These are phyloP conservation scores for Monosporozyma unispora DNA, from an alignment of 805 yeast species.

Conservation along the genomic window DNA sequence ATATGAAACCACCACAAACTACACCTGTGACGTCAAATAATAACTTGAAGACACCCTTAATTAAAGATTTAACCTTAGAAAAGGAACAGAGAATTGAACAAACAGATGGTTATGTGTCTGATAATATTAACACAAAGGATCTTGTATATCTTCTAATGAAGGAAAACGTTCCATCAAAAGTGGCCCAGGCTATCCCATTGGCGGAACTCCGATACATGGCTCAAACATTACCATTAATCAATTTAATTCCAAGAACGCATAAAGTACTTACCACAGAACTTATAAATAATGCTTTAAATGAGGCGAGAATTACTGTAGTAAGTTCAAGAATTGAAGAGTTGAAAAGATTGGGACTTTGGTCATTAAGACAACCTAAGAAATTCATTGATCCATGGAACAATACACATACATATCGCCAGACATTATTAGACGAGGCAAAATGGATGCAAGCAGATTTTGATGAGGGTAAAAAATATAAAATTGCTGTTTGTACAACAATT, in stretches of 20 bases:
- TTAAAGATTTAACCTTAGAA: constrained; percentile 6
- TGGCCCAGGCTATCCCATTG: constrained; percentile 54
- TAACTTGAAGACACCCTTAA: constrained; percentile 4
- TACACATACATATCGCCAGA: constrained; percentile 59
- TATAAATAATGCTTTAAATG: constrained; percentile 75
- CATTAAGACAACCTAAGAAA: constrained; percentile 72
- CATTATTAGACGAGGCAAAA: constrained; percentile 62
- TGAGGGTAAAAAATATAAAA: constrained; percentile 60
- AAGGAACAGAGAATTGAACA: constrained; percentile 9
- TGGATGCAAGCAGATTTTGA: constrained; percentile 78
- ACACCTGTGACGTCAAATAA: constrained; percentile 6
- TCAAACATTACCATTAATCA: constrained; percentile 78
- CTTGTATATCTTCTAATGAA: constrained; percentile 40
- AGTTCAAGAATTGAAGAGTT: constrained; percentile 88
- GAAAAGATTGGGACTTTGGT: constrained; percentile 82
- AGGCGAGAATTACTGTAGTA: constrained; percentile 83
- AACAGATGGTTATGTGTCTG: constrained; percentile 23
- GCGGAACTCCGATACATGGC: constrained; percentile 82
- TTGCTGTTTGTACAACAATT: constrained; percentile 58
- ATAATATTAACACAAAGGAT: constrained; percentile 37
- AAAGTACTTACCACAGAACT: constrained; percentile 79
- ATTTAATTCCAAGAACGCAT: constrained; percentile 74
- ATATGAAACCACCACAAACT: constrained; percentile 6
- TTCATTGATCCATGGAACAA: constrained; percentile 54
- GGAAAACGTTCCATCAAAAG: constrained; percentile 43